Evolutionary conservation across 148 eudicot species (phyloP).

Genomic region (Cornus suecica): DNA sequence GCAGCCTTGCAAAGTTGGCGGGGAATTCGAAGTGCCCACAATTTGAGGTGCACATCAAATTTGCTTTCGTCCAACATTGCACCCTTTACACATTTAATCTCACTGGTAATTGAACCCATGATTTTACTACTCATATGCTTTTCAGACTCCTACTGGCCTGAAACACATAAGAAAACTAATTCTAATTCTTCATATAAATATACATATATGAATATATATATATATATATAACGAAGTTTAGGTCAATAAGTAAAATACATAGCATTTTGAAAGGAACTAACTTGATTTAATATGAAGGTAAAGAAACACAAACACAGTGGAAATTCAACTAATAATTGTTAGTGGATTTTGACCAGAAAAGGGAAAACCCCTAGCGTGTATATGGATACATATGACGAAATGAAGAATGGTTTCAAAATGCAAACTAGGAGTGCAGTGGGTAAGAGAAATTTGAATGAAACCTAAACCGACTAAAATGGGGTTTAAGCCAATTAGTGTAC

Average conservation of each 20-base stretch:
- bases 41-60: conserved; percentile 66
- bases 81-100: neutral
- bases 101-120: neutral
- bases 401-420: too few relatives aligned
- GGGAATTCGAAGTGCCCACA: conserved; percentile 84
- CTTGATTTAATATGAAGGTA: neutral
- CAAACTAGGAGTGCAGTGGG: too few relatives aligned
- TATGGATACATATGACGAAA: too few relatives aligned
- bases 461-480: neutral
- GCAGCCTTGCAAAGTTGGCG: conserved; percentile 76
- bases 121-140: neutral
- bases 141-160: neutral
- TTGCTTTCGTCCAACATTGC: conserved; percentile 77
- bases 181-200: too few relatives aligned
- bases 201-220: neutral
- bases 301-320: neutral
- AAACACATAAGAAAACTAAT: neutral
- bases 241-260: neutral
- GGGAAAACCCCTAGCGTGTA: too few relatives aligned
- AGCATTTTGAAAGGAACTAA: neutral
- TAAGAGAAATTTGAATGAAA: neutral
- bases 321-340: neutral
- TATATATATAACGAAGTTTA: too few relatives aligned
- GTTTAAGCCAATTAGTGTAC: neutral
- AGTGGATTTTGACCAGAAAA: neutral